Evolutionary conservation across 164 flowering plant species (phyloP).

Genomic region (Vitis labrusca): DNA sequence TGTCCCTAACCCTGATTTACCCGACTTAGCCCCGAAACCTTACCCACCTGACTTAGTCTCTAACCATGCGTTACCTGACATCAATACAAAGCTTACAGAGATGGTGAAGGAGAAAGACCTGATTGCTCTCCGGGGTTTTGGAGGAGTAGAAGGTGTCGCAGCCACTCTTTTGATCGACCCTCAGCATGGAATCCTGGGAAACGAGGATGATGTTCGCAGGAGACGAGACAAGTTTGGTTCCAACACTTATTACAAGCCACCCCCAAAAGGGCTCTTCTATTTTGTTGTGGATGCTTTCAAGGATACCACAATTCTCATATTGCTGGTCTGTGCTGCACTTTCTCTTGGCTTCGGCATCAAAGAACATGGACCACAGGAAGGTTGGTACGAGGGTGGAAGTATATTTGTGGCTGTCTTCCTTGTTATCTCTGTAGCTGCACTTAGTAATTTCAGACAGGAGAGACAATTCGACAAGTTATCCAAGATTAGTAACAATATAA

Average conservation of each 20-base stretch:
- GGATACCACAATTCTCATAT: slow-evolving; percentile 52
- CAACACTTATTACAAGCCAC: slow-evolving; percentile 48
- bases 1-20: slow-evolving; percentile 11
- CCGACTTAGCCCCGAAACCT: no score
- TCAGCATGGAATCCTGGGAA: slow-evolving; percentile 42
- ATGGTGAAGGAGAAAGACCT: slow-evolving; percentile 39
- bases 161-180: slow-evolving; percentile 29
- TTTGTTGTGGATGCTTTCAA: slow-evolving; percentile 49
- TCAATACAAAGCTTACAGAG: slow-evolving; percentile 16
- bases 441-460: slow-evolving; percentile 53
- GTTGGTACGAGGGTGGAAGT: slow-evolving; percentile 72
- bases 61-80: no score
- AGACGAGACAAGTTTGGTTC: slow-evolving; percentile 42
- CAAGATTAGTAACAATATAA: slow-evolving; percentile 44
- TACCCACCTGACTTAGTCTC: no score
- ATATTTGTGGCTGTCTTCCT: slow-evolving; percentile 59
- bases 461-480: slow-evolving; percentile 56
- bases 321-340: slow-evolving; percentile 53
- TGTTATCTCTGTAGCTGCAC: slow-evolving; percentile 45
- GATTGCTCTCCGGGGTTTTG: slow-evolving; percentile 20
- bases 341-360: slow-evolving; percentile 61
- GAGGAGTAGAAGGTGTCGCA: slow-evolving; percentile 44
- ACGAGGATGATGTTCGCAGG: slow-evolving; percentile 19
- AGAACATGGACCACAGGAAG: slow-evolving; percentile 47
- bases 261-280: slow-evolving; percentile 43